Base-by-base conservation (phyloP, 768 basidiomycete genomes). In the Mycena vulgaris region DNA sequence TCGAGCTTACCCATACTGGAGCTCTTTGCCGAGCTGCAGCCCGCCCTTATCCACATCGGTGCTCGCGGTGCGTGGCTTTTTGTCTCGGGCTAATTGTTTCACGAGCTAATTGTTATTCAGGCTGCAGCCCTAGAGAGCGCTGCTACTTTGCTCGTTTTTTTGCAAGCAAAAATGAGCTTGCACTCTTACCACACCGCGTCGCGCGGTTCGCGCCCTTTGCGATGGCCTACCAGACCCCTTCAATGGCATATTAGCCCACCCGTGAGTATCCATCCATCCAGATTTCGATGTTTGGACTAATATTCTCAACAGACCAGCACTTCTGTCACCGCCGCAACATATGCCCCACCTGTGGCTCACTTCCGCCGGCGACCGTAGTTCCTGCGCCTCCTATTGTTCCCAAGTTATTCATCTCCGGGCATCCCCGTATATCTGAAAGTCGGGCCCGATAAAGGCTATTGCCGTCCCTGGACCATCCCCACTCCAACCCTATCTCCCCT, bases 161-260 rank as follows among this genome's bases (percentile, higher is more conserved):
- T 25, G 27, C 0, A 37, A 39, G 37, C 60, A 42, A 53, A 37
- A 68, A 68, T 68, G 66, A 68, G 66, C 51, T 52, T 35, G 9
- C 58, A 45, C 9, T 66, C 64, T 49, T 57, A 42, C 48, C 65
- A 53, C 40, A 33, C 66, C 49, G 58, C 59, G 11, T 59, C 66
- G 52, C 58, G 66, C 66, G 59, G 66, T 47, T 68, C 59, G 49
- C 65, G 39, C 45, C 30, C 55, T 42, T 66, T 33, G n/a, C n/a
- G n/a, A n/a, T n/a, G n/a, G n/a, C n/a, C n/a, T n/a, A n/a, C n/a
- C n/a, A n/a, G n/a, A n/a, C n/a, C n/a, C n/a, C n/a, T n/a, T n/a
- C n/a, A n/a, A n/a, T n/a, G n/a, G n/a, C n/a, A n/a, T n/a, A n/a
- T n/a, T n/a, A n/a, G n/a, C n/a, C n/a, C n/a, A n/a, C n/a, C 28